Percentiles rank a stretch among this genome's conserved stretches.
phyloP scores from a whole-genome alignment of 352 stramenopile genomes.

The Phytophthora palmivora region DNA sequence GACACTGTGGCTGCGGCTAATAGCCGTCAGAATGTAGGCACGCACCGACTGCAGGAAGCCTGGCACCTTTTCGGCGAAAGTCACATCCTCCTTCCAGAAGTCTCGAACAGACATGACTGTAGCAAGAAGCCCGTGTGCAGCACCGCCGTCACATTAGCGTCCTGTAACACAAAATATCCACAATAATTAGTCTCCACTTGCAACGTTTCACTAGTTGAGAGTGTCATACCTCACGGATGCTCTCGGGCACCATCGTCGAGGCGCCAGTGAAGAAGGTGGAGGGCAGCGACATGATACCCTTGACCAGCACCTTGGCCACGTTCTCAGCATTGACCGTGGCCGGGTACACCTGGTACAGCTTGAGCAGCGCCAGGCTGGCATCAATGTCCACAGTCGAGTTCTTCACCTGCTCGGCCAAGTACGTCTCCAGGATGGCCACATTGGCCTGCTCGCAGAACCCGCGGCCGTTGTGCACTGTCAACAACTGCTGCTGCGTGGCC shows the following conservation, averaged over 20 bases:
- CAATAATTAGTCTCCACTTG: conserved; percentile 9
- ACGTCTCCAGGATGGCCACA: conserved; percentile 66
- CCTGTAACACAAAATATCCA: conserved; percentile 34
- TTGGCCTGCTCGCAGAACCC: conserved; percentile 57
- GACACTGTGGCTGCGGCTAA: conserved; percentile 78
- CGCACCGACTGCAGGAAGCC: conserved; percentile 81
- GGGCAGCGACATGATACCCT: conserved; percentile 69
- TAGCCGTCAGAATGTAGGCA: conserved; percentile 74
- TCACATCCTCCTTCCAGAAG: conserved; percentile 78
- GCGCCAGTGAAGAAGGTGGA: conserved; percentile 83
- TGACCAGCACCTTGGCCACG: conserved; percentile 73
- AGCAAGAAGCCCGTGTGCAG: conserved; percentile 71
- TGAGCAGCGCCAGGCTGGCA: conserved; percentile 82
- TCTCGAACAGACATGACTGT: conserved; percentile 84
- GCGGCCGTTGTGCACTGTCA: conserved; percentile 49
- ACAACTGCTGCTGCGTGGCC: conserved; percentile 70
- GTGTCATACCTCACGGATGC: conserved; percentile 63
- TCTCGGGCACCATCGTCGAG: conserved; percentile 74
- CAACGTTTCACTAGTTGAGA: not conserved
- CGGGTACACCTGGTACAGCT: conserved; percentile 85
- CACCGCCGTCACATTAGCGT: conserved; percentile 63
- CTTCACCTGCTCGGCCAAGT: conserved; percentile 79
- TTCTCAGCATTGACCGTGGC: conserved; percentile 58
- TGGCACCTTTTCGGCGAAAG: conserved; percentile 64
- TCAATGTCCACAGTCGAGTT: conserved; percentile 72